These are phyloP conservation scores for Carex cristatella DNA, from an alignment of 176 grass and related monocot species.

Conservation along the genomic window DNA sequence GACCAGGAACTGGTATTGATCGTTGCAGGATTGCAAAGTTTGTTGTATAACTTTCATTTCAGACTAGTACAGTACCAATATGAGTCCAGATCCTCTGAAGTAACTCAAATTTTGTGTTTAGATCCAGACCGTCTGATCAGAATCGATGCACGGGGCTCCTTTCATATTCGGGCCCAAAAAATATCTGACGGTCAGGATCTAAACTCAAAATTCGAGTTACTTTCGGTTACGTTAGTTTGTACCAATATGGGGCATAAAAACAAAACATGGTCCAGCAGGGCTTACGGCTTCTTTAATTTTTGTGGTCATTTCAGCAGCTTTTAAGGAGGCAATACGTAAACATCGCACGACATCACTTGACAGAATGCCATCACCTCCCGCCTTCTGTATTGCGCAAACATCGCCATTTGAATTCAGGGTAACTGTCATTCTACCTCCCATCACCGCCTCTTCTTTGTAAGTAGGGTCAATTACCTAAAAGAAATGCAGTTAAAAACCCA, in stretches of 20 bases:
- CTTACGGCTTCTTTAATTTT: constrained; percentile 82
- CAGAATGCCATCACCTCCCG: constrained; percentile 73
- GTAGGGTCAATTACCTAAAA: constrained; percentile 83
- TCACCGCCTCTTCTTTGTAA: constrained; percentile 92
- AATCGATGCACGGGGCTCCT: no score
- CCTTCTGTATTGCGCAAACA: constrained; percentile 88
- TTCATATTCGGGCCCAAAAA: no score
- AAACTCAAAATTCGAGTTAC: no score
- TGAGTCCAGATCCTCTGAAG: neutral
- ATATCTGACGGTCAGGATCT: no score
- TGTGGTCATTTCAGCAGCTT: constrained; percentile 84
- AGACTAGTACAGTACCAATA: neutral
- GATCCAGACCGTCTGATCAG: no score
- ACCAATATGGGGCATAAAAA: neutral
- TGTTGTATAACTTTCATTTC: neutral
- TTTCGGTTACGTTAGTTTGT: no score
- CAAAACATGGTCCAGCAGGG: neutral
- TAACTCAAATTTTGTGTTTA: no score
- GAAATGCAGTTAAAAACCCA: constrained; percentile 19
- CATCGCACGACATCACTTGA: constrained; percentile 89
- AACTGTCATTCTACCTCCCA: constrained; percentile 87
- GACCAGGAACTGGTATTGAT: neutral
- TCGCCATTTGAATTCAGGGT: constrained; percentile 90
- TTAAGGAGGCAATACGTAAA: constrained; percentile 73
- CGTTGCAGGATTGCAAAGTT: neutral